Evolutionary conservation across 106 monocot species (phyloP).

Genomic region (Dendrobium officinale): DNA sequence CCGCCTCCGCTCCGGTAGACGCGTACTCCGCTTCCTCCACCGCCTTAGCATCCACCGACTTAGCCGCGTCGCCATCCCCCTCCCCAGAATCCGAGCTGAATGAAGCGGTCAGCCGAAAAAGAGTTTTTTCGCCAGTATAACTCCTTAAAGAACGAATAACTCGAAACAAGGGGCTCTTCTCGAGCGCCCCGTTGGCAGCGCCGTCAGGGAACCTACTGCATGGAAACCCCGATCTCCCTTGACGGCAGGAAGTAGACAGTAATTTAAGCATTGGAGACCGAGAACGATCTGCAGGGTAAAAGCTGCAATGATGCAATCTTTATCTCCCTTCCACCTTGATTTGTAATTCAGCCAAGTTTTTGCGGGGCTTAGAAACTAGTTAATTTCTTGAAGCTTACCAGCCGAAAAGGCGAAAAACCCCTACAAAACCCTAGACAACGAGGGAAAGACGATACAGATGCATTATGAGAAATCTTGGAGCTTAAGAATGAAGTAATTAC

Average conservation of each 20-base stretch:
- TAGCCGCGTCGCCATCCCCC: constrained; percentile 6
- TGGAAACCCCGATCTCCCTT: constrained; percentile 10
- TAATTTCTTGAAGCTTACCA: background rate
- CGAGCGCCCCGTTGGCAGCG: constrained; percentile 9
- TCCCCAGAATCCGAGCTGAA: constrained; percentile 50
- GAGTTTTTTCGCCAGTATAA: background rate
- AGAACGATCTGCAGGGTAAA: background rate
- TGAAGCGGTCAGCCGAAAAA: constrained; percentile 24
- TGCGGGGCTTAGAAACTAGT: background rate
- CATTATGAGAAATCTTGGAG: too few species aligned
- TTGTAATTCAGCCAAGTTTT: background rate
- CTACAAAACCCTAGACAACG: background rate
- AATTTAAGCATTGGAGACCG: constrained; percentile 16
- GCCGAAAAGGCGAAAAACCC: background rate
- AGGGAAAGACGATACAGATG: background rate
- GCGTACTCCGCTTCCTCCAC: constrained; percentile 17
- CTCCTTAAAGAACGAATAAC: constrained; percentile 35
- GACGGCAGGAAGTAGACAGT: background rate
- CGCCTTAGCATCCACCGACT: constrained; percentile 21
- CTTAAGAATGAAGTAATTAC: too few species aligned
- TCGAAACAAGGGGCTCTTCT: constrained; percentile 26
- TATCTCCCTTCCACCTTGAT: background rate
- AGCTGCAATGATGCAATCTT: background rate
- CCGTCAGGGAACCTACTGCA: constrained; percentile 4
- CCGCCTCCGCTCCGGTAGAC: constrained; percentile 23